Evolutionary conservation across 495 filamentous ascomycete species (phyloP).

Genomic region (Penicillium silybi): DNA sequence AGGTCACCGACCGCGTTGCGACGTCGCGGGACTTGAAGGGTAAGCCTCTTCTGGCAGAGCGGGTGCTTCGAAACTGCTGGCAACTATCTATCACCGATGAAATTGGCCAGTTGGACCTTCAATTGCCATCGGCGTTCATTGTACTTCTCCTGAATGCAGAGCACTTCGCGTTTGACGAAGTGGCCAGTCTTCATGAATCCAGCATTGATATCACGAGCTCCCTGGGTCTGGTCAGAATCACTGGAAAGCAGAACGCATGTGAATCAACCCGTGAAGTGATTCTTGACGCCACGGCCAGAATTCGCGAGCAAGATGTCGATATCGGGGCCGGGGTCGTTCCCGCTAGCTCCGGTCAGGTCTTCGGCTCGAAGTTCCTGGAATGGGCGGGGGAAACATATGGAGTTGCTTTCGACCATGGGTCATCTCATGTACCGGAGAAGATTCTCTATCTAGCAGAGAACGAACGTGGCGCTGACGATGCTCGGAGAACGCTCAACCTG

Average conservation of each 20-base stretch:
- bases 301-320: conserved; percentile 27
- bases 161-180: conserved; percentile 41
- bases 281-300: conserved; percentile 31
- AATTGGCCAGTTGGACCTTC: conserved; percentile 41
- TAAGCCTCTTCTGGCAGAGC: conserved; percentile 35
- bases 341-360: conserved; percentile 3
- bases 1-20: conserved; percentile 6
- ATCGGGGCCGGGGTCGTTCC: conserved; percentile 10
- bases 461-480: conserved; percentile 28
- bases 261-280: conserved; percentile 41
- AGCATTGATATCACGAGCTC: conserved; percentile 39
- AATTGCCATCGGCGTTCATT: conserved; percentile 21
- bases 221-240: conserved; percentile 37
- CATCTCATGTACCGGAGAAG: conserved; percentile 14
- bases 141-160: conserved; percentile 28
- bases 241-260: conserved; percentile 33
- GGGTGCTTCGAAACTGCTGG: conserved; percentile 44
- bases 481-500: conserved; percentile 34
- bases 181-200: conserved; percentile 37
- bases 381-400: conserved; percentile 32
- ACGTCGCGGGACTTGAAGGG: conserved; percentile 16
- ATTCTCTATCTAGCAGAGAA: conserved; percentile 36
- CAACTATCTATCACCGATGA: conserved; percentile 33
- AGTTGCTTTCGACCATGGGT: conserved; percentile 21
- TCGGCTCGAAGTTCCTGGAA: conserved; percentile 27